These are phyloP conservation scores for Macrotyloma uniflorum DNA, from an alignment of 306 rosid species.

Conservation along the genomic window DNA sequence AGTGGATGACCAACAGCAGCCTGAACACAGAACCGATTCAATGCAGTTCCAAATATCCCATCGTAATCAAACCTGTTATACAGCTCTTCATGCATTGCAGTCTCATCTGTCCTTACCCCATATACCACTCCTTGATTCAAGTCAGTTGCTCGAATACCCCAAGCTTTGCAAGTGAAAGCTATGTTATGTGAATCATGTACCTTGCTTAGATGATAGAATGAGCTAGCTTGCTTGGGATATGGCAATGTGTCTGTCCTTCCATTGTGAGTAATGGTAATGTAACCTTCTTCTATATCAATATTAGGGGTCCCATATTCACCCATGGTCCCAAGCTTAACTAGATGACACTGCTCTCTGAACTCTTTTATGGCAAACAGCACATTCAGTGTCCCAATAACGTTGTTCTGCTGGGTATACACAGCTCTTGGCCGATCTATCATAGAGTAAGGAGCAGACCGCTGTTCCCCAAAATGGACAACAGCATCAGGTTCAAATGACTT, in stretches of 20 bases:
- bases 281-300: constrained; percentile 97
- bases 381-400: constrained; percentile 88
- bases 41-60: constrained; percentile 94
- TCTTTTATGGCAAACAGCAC: constrained; percentile 97
- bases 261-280: constrained; percentile 90
- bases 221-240: constrained; percentile 97
- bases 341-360: constrained; percentile 83
- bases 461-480: constrained; percentile 94
- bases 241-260: constrained; percentile 96
- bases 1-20: constrained; percentile 98
- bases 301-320: constrained; percentile 99
- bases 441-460: constrained; percentile 94
- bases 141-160: constrained; percentile 98
- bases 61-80: constrained; percentile 88
- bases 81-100: constrained; percentile 84
- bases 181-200: constrained; percentile 96
- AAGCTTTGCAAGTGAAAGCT: constrained; percentile 99
- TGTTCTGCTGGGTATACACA: constrained; percentile 86
- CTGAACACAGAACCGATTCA: constrained; percentile 95
- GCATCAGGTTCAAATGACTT: constrained; percentile 88
- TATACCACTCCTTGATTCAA: constrained; percentile 97
- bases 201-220: constrained; percentile 95
- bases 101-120: constrained; percentile 85
- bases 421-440: constrained; percentile 98
- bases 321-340: constrained; percentile 98